Conservation (phyloP, 768 basidiomycete genomes). For the Trichaptum fuscoviolaceum region DNA sequence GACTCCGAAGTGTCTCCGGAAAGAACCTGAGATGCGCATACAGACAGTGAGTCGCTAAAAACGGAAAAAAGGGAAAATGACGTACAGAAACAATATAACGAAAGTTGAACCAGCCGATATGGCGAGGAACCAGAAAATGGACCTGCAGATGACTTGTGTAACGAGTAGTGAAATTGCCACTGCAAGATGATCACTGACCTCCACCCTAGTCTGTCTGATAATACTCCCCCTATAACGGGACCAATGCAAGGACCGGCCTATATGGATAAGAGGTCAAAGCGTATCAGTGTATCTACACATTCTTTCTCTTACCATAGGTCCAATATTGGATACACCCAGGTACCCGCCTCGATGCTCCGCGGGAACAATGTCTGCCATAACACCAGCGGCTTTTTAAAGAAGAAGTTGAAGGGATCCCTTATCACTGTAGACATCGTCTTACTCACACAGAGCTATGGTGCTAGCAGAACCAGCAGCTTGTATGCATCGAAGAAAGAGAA, state of each 20-base stretch:
- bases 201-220: conserved; percentile 61
- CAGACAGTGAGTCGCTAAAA: background rate
- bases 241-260: conserved; percentile 37
- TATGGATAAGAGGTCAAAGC: background rate
- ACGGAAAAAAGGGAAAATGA: background rate
- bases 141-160: background rate
- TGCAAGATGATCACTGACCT: conserved; percentile 30
- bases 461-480: conserved; percentile 80
- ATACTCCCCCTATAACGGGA: conserved; percentile 43
- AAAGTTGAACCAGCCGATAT: conserved; percentile 44
- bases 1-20: conserved; percentile 37
- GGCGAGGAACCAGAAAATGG: conserved; percentile 5
- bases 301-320: conserved; percentile 45
- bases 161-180: background rate
- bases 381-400: conserved; percentile 51
- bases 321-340: conserved; percentile 60
- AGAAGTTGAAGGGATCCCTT: background rate
- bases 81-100: conserved; percentile 50
- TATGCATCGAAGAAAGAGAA: conserved; percentile 73
- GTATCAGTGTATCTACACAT: too few species aligned
- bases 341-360: conserved; percentile 71
- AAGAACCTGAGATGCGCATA: conserved; percentile 20
- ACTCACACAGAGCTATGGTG: conserved; percentile 64
- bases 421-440: background rate
- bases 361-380: conserved; percentile 72